Conservation (phyloP, 192 early-diverging fungal genomes). For the Dissophora globulifera region DNA sequence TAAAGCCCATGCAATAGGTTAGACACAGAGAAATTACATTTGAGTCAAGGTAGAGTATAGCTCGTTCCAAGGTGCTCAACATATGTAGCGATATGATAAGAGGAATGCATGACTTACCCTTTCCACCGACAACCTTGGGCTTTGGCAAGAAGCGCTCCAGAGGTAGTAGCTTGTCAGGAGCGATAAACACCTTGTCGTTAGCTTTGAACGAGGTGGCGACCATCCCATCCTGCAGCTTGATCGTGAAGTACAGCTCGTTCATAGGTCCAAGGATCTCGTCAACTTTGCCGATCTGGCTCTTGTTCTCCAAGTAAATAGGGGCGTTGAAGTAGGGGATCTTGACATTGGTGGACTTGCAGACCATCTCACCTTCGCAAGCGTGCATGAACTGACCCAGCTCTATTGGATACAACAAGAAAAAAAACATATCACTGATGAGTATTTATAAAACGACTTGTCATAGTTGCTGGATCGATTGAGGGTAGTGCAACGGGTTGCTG, state of each 20-base stretch:
- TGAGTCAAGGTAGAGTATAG: no score
- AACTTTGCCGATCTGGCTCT: conserved; percentile 98
- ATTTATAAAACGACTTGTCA: no score
- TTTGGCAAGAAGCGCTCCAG: conserved; percentile 97
- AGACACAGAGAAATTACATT: no score
- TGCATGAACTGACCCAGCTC: conserved; percentile 93
- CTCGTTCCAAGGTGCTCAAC: no score
- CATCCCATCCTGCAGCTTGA: conserved; percentile 95
- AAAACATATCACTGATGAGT: no score
- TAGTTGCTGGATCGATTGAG: no score
- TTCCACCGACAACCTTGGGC: conserved; percentile 74
- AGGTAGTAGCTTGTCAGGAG: conserved; percentile 92
- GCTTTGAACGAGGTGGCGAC: conserved; percentile 91
- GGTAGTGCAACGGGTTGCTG: no score
- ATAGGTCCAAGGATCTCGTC: conserved; percentile 98
- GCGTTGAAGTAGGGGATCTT: conserved; percentile 99
- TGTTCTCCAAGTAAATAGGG: conserved; percentile 97
- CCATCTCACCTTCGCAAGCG: conserved; percentile 97
- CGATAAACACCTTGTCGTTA: conserved; percentile 94
- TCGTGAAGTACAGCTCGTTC: conserved; percentile 98
- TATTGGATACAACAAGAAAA: no score
- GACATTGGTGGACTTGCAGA: conserved; percentile 87
- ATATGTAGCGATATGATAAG: background rate
- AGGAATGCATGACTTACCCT: conserved; percentile 57
- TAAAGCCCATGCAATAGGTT: no score